Evolutionary conservation across 345 rosid species (phyloP).

Genomic region (Linum tenue): DNA sequence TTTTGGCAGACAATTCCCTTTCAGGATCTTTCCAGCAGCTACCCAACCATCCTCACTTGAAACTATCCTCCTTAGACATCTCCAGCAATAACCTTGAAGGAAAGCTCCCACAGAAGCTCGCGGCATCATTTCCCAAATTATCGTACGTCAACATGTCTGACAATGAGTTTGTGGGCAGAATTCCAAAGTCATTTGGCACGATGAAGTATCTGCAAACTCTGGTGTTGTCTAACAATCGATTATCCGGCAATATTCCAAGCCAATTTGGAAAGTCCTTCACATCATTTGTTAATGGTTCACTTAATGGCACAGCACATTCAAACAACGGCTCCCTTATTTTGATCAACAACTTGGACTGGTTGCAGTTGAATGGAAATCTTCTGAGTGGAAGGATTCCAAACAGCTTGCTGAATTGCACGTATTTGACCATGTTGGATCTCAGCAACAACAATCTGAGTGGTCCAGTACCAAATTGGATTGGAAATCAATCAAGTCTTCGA

Average conservation of each 20-base stretch:
- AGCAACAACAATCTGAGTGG: not conserved
- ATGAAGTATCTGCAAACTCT: no score
- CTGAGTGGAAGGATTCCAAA: slow-evolving; percentile 8
- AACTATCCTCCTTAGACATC: not conserved
- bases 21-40: not conserved
- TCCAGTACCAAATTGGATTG: not conserved
- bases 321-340: slow-evolving; percentile 2
- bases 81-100: slow-evolving; percentile 1
- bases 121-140: slow-evolving; percentile 12
- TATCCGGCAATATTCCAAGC: no score
- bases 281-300: no score
- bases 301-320: slow-evolving; percentile 19
- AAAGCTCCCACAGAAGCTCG: slow-evolving; percentile 10
- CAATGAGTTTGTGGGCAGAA: not conserved
- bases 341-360: not conserved
- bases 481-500: not conserved
- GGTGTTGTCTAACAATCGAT: no score
- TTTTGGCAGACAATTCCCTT: not conserved
- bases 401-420: not conserved
- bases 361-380: not conserved
- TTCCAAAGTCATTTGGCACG: no score
- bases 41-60: not conserved
- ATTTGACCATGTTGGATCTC: not conserved
- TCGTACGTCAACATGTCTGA: not conserved
- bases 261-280: no score